Base-by-base conservation (phyloP, 1,284 basidiomycete genomes). In the Leccinum fuscescens region DNA sequence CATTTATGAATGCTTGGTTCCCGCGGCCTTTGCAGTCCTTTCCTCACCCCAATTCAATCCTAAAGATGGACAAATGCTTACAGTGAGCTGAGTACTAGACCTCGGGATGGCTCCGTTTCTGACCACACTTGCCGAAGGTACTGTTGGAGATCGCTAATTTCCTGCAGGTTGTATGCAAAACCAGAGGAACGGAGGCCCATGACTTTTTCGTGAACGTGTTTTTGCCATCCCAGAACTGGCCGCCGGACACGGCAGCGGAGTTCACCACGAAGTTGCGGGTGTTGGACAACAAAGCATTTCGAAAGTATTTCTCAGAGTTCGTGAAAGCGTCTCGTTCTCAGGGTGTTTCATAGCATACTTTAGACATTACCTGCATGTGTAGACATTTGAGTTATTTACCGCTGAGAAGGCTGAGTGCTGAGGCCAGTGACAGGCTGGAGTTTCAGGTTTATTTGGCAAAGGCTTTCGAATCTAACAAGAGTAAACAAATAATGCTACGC, bases 161-260 rank as follows among this genome's bases (percentile, higher is more conserved):
- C 57, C 78, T 98, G 39, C 93, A 97, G 71, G 83, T 84, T 3
- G 84, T 96, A 15, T 84, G 86, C 63, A 86, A 85, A 70, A 87
- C 87, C 12, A 82, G 97, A 61, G 93, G 93, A 0, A 79, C 86
- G 61, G 97, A 99, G 77, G 90, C 90, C 2, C 85, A 90, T 70
- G 85, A 90, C 60, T 98, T 90, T 77, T 86, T 99, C 65, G 75
- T 89, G 8, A 82, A 79, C 54, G 86, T 89, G 42, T 94, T 94
- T 75, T 83, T 99, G 27, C 95, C 96, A 1, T 86, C 93, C 12
- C 89, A 96, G 74, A 85, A 89, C 64, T 97, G 95, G 83, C 94
- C 96, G 20, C 75, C 83, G 8, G 85, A 90, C 29, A 86, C 86
- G 27, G 89, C 92, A 1, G 67, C 88, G 55, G 92, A 96, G 64